These are phyloP conservation scores for Fraxinus sp. DNA, from an alignment of 305 asterid genomes.

Conservation along the genomic window DNA sequence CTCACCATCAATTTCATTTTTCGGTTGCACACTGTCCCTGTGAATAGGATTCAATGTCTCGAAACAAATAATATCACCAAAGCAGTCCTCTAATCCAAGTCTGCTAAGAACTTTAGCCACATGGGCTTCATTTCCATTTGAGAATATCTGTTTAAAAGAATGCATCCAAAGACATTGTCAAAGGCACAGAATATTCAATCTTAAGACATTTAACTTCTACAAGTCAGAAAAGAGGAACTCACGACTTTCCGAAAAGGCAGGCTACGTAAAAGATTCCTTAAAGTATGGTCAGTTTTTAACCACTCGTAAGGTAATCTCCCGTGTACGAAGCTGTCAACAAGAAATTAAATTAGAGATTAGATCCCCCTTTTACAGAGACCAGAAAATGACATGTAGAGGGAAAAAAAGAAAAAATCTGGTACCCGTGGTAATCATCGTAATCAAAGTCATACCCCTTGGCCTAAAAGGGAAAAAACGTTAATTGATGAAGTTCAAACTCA, in stretches of 20 bases:
- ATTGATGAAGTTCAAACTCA: conserved; percentile 9
- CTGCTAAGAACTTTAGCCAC: conserved; percentile 67
- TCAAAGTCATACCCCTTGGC: conserved; percentile 77
- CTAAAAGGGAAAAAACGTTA: conserved; percentile 33
- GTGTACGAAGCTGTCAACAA: conserved; percentile 64
- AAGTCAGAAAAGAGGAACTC: conserved; percentile 28
- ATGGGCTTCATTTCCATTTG: conserved; percentile 91
- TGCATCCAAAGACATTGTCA: conserved; percentile 18
- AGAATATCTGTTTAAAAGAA: conserved; percentile 59
- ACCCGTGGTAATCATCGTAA: conserved; percentile 87
- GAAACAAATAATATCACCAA: conserved; percentile 64
- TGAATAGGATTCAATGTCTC: conserved; percentile 75
- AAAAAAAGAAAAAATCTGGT: neutral
- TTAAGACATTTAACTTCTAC: neutral
- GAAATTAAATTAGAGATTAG: neutral
- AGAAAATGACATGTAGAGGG: conserved; percentile 1
- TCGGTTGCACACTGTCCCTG: conserved; percentile 26
- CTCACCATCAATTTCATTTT: conserved; percentile 44
- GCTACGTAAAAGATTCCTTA: conserved; percentile 61
- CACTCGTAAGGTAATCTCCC: conserved; percentile 84
- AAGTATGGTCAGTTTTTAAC: conserved; percentile 61
- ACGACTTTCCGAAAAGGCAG: conserved; percentile 79
- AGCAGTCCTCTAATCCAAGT: conserved; percentile 86
- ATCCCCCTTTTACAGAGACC: neutral
- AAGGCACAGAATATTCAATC: neutral